A percentile compares a stretch with the other conserved stretches of the same genome.
phyloP scores from a whole-genome alignment of 495 filamentous ascomycete genomes.

The Elaphomyces granulatus region DNA sequence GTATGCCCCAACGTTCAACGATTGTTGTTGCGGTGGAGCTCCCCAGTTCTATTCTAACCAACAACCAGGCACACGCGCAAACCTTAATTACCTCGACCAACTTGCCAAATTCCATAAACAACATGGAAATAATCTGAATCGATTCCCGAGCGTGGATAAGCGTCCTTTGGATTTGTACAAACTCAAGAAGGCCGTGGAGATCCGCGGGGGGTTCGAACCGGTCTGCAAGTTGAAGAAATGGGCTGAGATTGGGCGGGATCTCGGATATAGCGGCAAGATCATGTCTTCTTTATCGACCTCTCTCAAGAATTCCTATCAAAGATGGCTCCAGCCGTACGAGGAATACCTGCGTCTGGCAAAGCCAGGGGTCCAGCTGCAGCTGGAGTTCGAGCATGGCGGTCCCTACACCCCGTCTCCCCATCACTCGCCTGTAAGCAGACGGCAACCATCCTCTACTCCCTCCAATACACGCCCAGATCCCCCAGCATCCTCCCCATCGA shows the following conservation, averaged over 20 bases:
- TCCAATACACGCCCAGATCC: conserved; percentile 50
- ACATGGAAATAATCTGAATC: conserved; percentile 83
- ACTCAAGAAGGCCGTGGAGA: conserved; percentile 91
- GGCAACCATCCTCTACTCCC: conserved; percentile 43
- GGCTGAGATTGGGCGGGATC: conserved; percentile 93
- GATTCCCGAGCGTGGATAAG: conserved; percentile 94
- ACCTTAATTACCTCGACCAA: conserved; percentile 91
- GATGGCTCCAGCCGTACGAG: conserved; percentile 93
- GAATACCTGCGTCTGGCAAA: conserved; percentile 87
- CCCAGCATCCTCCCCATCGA: conserved; percentile 53
- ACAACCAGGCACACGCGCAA: conserved; percentile 70
- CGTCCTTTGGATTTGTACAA: conserved; percentile 91
- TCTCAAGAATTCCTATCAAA: conserved; percentile 93
- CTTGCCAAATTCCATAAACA: conserved; percentile 95
- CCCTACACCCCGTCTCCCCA: conserved; percentile 87
- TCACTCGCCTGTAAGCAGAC: conserved; percentile 65
- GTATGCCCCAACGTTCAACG: conserved; percentile 43
- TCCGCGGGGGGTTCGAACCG: conserved; percentile 80
- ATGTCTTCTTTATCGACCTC: conserved; percentile 99
- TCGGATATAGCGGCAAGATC: conserved; percentile 98
- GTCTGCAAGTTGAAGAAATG: conserved; percentile 98
- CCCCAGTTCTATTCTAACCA: conserved; percentile 22
- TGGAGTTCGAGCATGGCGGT: conserved; percentile 86
- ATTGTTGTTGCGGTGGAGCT: conserved; percentile 21
- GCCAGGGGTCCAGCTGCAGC: conserved; percentile 89